Evolutionary conservation across 1,284 basidiomycete genomes (phyloP).

Genomic region (Sutorius eximius): DNA sequence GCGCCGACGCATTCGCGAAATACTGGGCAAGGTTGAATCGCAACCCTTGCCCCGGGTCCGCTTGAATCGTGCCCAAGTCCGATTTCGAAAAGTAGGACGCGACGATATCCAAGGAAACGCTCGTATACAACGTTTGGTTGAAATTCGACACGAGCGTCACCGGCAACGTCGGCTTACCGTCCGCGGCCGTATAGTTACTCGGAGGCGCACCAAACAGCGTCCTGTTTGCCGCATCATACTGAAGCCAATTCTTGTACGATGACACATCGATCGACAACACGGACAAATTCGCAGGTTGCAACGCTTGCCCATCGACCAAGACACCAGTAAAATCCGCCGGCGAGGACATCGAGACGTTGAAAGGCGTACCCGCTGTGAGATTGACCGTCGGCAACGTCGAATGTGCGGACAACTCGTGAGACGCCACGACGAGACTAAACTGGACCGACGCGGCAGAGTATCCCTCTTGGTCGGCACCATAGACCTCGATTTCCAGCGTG

Average conservation of each 20-base stretch:
- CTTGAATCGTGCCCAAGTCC: constrained; percentile 55
- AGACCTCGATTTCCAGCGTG: constrained; percentile 53
- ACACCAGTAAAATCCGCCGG: constrained; percentile 60
- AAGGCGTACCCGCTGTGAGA: constrained; percentile 52
- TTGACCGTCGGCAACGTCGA: constrained; percentile 62
- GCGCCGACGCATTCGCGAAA: constrained; percentile 46
- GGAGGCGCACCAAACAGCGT: constrained; percentile 68
- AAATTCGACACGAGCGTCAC: constrained; percentile 60
- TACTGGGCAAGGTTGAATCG: constrained; percentile 50
- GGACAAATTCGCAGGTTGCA: constrained; percentile 55
- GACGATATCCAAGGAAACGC: constrained; percentile 61
- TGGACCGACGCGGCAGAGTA: constrained; percentile 52
- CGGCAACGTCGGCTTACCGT: constrained; percentile 48
- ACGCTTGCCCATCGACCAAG: constrained; percentile 56
- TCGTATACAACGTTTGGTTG: constrained; percentile 66
- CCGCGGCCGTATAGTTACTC: constrained; percentile 30
- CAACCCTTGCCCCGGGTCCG: constrained; percentile 46
- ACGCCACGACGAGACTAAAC: constrained; percentile 61
- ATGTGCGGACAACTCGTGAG: constrained; percentile 60
- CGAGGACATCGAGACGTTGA: constrained; percentile 60
- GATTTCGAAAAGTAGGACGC: constrained; percentile 68
- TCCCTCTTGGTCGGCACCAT: constrained; percentile 65
- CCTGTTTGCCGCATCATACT: constrained; percentile 54
- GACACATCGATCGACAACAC: constrained; percentile 58
- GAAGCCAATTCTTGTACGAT: constrained; percentile 57